A percentile compares a stretch with the other conserved stretches of the same genome.
phyloP scores from a whole-genome alignment of 2,329 filamentous ascomycete species.

The Phialemoniopsis sp. region DNA sequence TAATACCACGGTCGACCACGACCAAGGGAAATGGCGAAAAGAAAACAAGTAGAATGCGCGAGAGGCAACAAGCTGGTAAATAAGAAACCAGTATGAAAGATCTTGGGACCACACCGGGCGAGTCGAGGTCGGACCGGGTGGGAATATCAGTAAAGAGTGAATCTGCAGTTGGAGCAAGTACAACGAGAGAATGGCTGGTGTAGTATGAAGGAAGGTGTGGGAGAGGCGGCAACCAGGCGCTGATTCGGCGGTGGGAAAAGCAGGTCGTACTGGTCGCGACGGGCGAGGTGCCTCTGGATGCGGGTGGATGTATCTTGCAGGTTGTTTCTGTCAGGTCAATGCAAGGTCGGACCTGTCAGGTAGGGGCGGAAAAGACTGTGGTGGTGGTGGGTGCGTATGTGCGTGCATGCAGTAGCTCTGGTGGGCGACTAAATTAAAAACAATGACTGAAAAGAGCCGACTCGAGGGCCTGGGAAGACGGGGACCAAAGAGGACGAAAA shows the following conservation, averaged over 20 bases:
- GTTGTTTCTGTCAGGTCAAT: conserved; percentile 2
- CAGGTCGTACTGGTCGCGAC: conserved; percentile 1
- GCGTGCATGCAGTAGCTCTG: too few species aligned
- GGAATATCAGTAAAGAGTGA: neutral
- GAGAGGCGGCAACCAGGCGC: neutral
- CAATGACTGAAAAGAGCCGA: neutral
- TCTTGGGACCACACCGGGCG: too few species aligned
- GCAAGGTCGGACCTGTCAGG: neutral
- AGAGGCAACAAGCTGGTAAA: too few species aligned
- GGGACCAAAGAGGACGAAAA: conserved; percentile 1
- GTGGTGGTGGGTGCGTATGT: neutral
- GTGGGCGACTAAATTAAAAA: conserved; percentile 1
- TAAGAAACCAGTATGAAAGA: too few species aligned
- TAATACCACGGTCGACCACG: too few species aligned
- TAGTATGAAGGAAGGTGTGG: neutral
- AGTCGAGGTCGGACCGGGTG: too few species aligned
- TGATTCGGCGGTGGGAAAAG: neutral
- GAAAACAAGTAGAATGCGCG: too few species aligned
- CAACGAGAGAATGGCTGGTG: too few species aligned
- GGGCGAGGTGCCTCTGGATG: too few species aligned
- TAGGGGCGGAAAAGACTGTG: conserved; percentile 3
- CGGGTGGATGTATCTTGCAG: neutral
- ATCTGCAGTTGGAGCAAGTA: conserved; percentile 9
- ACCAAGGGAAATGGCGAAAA: too few species aligned
- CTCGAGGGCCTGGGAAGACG: neutral